Conservation (phyloP, 305 asterid species). For the Plantago coronopus region DNA sequence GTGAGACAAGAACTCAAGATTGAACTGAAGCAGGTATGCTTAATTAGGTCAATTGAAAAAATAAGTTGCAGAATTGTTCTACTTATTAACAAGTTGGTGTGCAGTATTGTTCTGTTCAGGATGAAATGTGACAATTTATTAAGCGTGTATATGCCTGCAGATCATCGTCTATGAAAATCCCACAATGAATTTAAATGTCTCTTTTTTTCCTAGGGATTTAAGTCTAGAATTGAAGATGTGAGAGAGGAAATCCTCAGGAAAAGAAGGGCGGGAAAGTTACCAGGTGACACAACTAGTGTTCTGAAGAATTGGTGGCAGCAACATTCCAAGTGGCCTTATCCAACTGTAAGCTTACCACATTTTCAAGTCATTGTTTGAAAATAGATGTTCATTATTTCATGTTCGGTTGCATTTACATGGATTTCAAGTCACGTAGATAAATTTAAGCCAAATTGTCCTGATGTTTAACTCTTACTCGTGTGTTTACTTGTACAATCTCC, state of each 20-base stretch:
- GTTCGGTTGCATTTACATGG: no score
- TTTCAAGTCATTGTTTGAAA: neutral
- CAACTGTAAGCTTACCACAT: slow-evolving; percentile 46
- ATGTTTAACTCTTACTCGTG: no score
- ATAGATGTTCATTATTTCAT: no score
- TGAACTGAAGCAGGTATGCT: slow-evolving; percentile 68
- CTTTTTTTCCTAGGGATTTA: slow-evolving; percentile 51
- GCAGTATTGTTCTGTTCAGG: no score
- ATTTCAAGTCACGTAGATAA: no score
- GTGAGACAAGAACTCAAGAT: slow-evolving; percentile 73
- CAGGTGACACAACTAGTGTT: slow-evolving; percentile 76
- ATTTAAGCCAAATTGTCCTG: no score
- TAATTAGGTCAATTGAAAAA: neutral
- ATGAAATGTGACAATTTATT: no score
- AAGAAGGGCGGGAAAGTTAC: slow-evolving; percentile 81
- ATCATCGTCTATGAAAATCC: no score
- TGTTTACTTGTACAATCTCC: no score
- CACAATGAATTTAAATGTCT: neutral
- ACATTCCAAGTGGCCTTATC: slow-evolving; percentile 87
- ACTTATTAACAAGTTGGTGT: no score
- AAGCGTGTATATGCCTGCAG: no score
- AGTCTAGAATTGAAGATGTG: slow-evolving; percentile 74
- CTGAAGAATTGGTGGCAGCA: slow-evolving; percentile 85
- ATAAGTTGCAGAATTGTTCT: neutral
- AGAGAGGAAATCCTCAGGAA: slow-evolving; percentile 75